Base-by-base conservation (phyloP, 2,329 filamentous ascomycete species). In the Hirsutella thompsonii region DNA sequence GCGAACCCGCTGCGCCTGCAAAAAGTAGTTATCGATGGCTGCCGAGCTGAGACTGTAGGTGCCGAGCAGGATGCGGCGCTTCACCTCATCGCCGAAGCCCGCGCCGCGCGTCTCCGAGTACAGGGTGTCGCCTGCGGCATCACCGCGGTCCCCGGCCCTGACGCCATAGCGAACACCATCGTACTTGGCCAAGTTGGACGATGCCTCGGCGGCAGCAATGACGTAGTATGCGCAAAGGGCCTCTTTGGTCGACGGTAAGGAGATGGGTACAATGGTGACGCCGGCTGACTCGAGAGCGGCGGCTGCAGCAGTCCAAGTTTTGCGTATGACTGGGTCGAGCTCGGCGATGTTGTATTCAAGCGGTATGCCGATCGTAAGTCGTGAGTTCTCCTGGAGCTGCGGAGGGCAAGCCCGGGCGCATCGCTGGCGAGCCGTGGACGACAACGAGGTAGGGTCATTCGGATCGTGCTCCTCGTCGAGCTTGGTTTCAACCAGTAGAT, bases 181-280 rank as follows among this genome's bases (percentile, higher is more conserved):
- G 59, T 95, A 98, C 58, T 94, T 95, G 43, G 92, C 86, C 2
- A 98, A 75, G 53, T 98, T 98, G 14, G 90, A 96, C 1, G 87
- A 87, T 3, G 92, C 92, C 62, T 98, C 92, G 14, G 92, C 90
- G 0, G 92, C 87, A 1, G 92, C 93, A 42, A 98, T 79, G 42
- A 98, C 76, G 60, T 98, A 98, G 66, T 98, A 98, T 28, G 92
- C 84, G 18, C 88, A 85, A 1, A 98, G 74, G 0, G 92, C 90
- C 49, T 85, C 80, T 46, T 78, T 81, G 1, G 90, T 98, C 1
- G 81, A 77, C 0, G 90, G 89, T 4, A 98, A 70, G 2, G 82
- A 86, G 14, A 96, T 74, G 2, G 83, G 74, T 10, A 86, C 75
- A 11, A 96, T 67, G 0, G 68, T 74, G 44, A 84, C 81, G 10